Evolutionary conservation across 345 rosid species (phyloP), one percentile per base, ranked within the genome.

Genomic region (Toxicodendron radicans): DNA sequence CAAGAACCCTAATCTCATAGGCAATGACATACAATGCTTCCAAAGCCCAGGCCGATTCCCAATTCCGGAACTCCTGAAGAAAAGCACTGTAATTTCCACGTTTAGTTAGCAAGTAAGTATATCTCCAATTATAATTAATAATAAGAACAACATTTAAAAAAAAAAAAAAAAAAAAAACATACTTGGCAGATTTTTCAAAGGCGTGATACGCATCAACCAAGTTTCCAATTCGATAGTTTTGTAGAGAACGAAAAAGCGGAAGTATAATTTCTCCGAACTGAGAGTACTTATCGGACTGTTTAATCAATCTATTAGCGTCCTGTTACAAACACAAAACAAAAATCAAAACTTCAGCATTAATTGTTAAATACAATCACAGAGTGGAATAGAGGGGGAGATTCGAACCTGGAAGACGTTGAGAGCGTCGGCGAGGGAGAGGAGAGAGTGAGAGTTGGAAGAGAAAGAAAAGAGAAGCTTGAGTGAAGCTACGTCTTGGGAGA

Each of bases 21-120:
- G 91, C 93, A 82, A 95, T 79, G 10, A 84, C 93, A 84, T 89
- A 91, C 48, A 95, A 68, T 33, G 99, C 87, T 80, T 91, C 94
- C 83, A 95, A 80, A 12, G 99, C 99, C 98, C 97, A 93, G 2
- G 97, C 87, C 0, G 98, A 93, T 73, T 95, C 98, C 98, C 99
- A 95, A 79, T 91, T 95, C 78, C 99, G 87, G 80, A 95, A 95
- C 90, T 95, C 99, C 88, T 93, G 99, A 79, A 90, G 75, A 71
- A 95, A 93, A 64, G 97, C 96, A 72, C 98, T 93, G 84, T 78
- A 68, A 51, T 75, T 33, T 21, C 64, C 51, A 70, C 32, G 16
- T 45, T 70, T 14, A 71, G 57, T n/a, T 14, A 48, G 17, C 63
- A 21, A 14, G 38, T 49, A 70, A 16, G 73, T 38, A 59, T n/a